A percentile compares a stretch with the other conserved stretches of the same genome.
Evolutionary conservation across 78 protist genomes (phyloP).

Genomic region (Protostelium mycophagum): DNA sequence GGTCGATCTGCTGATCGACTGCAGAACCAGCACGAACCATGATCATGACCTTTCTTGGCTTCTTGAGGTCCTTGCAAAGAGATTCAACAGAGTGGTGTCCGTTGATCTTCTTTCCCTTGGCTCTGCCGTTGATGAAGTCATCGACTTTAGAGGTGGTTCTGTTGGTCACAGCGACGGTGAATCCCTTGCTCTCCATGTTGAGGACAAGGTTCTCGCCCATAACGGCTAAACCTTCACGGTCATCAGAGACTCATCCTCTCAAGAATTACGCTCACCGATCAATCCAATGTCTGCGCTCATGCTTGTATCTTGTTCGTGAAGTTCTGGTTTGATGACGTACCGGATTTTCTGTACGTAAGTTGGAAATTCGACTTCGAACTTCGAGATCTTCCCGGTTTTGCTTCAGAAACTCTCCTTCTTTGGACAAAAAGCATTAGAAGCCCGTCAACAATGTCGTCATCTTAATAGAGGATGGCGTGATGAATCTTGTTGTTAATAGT

Average conservation of each 20-base stretch:
- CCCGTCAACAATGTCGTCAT: too few species aligned
- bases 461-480: too few species aligned
- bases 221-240: slow-evolving; percentile 85
- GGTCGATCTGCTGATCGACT: slow-evolving; percentile 75
- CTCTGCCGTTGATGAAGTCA: slow-evolving; percentile 66
- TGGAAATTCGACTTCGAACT: too few species aligned
- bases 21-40: slow-evolving; percentile 90
- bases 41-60: slow-evolving; percentile 86
- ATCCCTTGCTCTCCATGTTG: slow-evolving; percentile 90
- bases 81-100: slow-evolving; percentile 71
- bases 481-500: too few species aligned
- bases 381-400: too few species aligned
- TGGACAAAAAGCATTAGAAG: too few species aligned
- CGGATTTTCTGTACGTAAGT: too few species aligned
- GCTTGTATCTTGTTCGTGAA: neutral
- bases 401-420: too few species aligned
- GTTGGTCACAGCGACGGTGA: slow-evolving; percentile 70
- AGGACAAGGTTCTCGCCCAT: slow-evolving; percentile 96
- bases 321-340: neutral
- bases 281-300: neutral
- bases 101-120: slow-evolving; percentile 62
- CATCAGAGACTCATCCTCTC: slow-evolving; percentile 46
- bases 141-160: slow-evolving; percentile 77
- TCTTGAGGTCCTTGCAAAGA: slow-evolving; percentile 56
- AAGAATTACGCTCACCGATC: neutral